These are phyloP conservation scores for Parathielavia appendiculata DNA, from an alignment of 495 filamentous ascomycete genomes.

Conservation along the genomic window DNA sequence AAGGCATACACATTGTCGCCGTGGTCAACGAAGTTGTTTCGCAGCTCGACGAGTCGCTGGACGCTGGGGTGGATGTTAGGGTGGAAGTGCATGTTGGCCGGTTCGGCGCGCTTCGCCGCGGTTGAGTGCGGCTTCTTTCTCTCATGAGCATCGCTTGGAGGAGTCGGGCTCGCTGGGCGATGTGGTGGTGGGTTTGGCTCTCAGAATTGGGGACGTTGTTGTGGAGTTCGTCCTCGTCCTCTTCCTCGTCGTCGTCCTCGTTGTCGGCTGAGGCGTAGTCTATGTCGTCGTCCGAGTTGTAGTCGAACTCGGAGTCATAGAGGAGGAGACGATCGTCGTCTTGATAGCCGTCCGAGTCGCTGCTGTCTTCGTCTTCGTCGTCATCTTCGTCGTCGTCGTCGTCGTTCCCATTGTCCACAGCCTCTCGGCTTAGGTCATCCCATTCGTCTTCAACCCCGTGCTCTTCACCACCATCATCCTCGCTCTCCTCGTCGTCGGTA, in stretches of 20 bases:
- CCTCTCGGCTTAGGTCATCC: not conserved
- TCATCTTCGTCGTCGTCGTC: not conserved
- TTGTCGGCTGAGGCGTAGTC: not conserved
- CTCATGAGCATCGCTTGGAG: not conserved
- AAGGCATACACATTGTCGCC: not conserved
- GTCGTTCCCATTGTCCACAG: not conserved
- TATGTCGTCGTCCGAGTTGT: not conserved
- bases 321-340: not conserved
- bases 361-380: not conserved
- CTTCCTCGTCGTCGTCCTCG: not conserved
- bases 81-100: too few relatives aligned
- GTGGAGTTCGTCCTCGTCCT: not conserved
- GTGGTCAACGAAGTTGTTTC: too few relatives aligned
- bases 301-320: not conserved
- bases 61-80: too few relatives aligned
- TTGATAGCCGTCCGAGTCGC: too few relatives aligned
- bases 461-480: not conserved
- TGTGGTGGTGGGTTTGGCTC: not conserved
- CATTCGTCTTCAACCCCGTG: not conserved
- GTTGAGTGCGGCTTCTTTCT: too few relatives aligned
- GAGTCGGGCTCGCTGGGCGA: not conserved
- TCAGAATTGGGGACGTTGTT: not conserved
- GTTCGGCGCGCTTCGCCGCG: too few relatives aligned
- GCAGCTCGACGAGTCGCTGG: too few relatives aligned
- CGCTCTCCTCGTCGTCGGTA: conserved; percentile 7